Percentiles rank a stretch among this genome's conserved stretches.
phyloP scores from a whole-genome alignment of 345 rosid genomes.

The Arabidopsis suecica region DNA sequence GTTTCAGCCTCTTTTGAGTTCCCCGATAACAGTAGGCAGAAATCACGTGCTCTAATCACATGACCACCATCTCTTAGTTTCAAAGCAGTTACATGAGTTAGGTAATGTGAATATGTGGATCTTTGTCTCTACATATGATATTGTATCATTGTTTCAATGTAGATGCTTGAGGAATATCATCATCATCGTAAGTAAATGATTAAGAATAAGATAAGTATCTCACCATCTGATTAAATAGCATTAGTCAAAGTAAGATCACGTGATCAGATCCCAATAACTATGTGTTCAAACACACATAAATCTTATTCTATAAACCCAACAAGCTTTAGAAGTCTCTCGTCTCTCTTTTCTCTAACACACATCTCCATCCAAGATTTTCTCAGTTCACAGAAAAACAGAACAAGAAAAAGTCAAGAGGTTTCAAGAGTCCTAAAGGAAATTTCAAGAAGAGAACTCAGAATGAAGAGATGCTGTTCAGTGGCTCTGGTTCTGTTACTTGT shows the following conservation, averaged over 20 bases:
- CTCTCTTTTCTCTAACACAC: slow-evolving; percentile 31
- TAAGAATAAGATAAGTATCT: slow-evolving; percentile 34
- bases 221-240: slow-evolving; percentile 22
- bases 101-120: slow-evolving; percentile 31
- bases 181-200: slow-evolving; percentile 35
- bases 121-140: slow-evolving; percentile 42
- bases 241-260: slow-evolving; percentile 45
- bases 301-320: slow-evolving; percentile 30
- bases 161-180: slow-evolving; percentile 18
- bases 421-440: background rate
- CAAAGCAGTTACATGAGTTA: slow-evolving; percentile 37
- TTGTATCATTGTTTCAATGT: slow-evolving; percentile 12
- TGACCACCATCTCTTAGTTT: slow-evolving; percentile 42
- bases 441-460: slow-evolving; percentile 5
- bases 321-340: slow-evolving; percentile 28
- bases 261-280: slow-evolving; percentile 48
- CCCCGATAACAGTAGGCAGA: slow-evolving; percentile 45
- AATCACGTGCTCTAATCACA: slow-evolving; percentile 47
- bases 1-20: slow-evolving; percentile 46
- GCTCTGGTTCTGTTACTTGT: slow-evolving; percentile 38
- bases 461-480: slow-evolving; percentile 36
- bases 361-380: slow-evolving; percentile 25
- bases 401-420: slow-evolving; percentile 4
- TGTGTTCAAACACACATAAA: slow-evolving; percentile 31
- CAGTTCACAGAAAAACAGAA: slow-evolving; percentile 7